These are phyloP conservation scores for Miscanthus lutarioriparius DNA, from an alignment of 176 grass and related monocot genomes.

Conservation along the genomic window DNA sequence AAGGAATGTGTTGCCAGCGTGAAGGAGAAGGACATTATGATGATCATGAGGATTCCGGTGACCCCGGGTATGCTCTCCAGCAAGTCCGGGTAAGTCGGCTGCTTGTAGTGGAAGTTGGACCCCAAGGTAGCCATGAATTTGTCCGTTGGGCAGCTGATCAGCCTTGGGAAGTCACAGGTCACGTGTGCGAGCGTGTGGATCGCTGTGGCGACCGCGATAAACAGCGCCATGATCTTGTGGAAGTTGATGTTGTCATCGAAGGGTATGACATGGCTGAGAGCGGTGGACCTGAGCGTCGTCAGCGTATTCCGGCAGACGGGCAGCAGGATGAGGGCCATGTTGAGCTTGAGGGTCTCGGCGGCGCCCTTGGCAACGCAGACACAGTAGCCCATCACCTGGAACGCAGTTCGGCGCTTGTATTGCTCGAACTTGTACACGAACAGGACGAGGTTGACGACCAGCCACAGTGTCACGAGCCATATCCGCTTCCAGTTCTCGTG, in stretches of 20 bases:
- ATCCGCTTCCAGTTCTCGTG: constrained; percentile 97
- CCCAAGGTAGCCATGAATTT: constrained; percentile 73
- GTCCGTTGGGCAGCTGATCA: constrained; percentile 58
- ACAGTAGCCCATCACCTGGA: constrained; percentile 94
- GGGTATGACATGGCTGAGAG: constrained; percentile 63
- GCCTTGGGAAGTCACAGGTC: constrained; percentile 90
- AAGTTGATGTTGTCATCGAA: constrained; percentile 99
- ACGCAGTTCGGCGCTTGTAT: constrained; percentile 65
- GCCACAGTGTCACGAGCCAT: constrained; percentile 80
- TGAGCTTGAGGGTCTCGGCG: constrained; percentile 90
- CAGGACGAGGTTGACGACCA: constrained; percentile 55
- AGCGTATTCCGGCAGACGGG: constrained; percentile 95
- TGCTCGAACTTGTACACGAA: constrained; percentile 88
- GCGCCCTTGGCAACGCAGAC: constrained; percentile 94
- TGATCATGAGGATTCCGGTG: constrained; percentile 91
- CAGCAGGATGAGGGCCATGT: constrained; percentile 97
- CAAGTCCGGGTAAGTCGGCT: constrained; percentile 78
- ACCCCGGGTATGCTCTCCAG: constrained; percentile 67
- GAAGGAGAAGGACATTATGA: constrained; percentile 97
- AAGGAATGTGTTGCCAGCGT: constrained; percentile 89
- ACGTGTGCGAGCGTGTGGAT: constrained; percentile 77
- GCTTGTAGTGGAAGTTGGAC: constrained; percentile 62
- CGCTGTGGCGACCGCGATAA: constrained; percentile 62
- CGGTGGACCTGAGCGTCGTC: constrained; percentile 76
- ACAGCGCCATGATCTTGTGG: constrained; percentile 77